These are phyloP conservation scores for Neofusicoccum umdonicola DNA, from an alignment of 2,329 filamentous ascomycete species.

Conservation along the genomic window DNA sequence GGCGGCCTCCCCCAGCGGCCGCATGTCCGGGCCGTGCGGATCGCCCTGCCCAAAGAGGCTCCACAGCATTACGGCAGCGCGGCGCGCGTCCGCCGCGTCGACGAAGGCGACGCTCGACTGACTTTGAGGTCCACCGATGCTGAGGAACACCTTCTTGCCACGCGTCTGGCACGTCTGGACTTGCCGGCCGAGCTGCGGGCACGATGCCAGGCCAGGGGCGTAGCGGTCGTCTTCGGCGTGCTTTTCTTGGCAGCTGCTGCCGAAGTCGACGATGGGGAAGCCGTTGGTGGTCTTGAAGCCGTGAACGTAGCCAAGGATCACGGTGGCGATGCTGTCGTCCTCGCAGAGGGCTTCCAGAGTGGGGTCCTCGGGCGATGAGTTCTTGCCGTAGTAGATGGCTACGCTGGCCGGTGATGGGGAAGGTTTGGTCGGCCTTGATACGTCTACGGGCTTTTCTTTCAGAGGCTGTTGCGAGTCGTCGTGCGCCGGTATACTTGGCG, in stretches of 20 bases:
- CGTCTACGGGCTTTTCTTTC: background rate
- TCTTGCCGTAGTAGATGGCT: background rate
- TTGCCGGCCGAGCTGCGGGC: constrained; percentile 7
- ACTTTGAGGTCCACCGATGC: background rate
- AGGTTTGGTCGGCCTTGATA: background rate
- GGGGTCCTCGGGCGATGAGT: background rate
- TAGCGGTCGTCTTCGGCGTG: background rate
- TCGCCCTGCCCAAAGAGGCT: constrained; percentile 15
- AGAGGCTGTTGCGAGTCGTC: background rate
- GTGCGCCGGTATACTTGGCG: background rate
- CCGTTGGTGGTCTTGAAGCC: constrained; percentile 8
- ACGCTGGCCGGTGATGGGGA: background rate
- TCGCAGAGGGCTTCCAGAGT: constrained; percentile 1
- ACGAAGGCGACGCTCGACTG: background rate
- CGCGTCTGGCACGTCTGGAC: constrained; percentile 1
- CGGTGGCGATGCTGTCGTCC: background rate
- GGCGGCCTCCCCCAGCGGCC: constrained; percentile 10
- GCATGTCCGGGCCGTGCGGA: constrained; percentile 8
- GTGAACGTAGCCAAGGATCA: constrained; percentile 11
- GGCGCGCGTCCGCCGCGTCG: constrained; percentile 4
- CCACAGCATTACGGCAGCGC: constrained; percentile 15
- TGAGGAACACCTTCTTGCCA: constrained; percentile 16
- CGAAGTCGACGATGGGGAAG: constrained; percentile 15
- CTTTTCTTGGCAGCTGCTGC: background rate
- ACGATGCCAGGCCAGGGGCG: constrained; percentile 9